Conservation (phyloP, 768 basidiomycete species). For the Tylopilus vinaceipallidus region DNA sequence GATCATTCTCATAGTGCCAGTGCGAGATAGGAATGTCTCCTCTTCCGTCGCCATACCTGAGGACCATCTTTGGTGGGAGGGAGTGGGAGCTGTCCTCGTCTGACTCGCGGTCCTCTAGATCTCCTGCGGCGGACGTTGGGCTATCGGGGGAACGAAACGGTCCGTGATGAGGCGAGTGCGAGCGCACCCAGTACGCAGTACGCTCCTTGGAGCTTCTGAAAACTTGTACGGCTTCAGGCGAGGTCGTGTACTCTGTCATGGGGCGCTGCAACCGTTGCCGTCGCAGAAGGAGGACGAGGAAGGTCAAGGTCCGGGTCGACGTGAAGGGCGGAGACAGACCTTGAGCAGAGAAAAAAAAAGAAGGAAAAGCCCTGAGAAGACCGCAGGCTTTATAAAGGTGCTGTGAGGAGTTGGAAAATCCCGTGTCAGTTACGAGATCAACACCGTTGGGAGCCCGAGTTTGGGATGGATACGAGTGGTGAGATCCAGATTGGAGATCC, state of each 20-base stretch:
- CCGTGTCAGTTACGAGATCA: constrained; percentile 29
- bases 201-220: constrained; percentile 60
- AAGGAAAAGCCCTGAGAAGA: constrained; percentile 8
- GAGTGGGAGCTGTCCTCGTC: constrained; percentile 43
- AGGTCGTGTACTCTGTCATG: constrained; percentile 67
- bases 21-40: constrained; percentile 64
- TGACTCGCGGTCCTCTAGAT: constrained; percentile 41
- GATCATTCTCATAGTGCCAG: constrained; percentile 31
- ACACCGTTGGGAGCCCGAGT: background rate
- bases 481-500: constrained; percentile 26
- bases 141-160: constrained; percentile 58
- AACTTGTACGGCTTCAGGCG: constrained; percentile 56
- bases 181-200: constrained; percentile 63
- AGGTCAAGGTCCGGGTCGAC: background rate
- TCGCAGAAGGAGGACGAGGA: background rate
- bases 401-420: constrained; percentile 20
- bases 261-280: background rate
- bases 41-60: constrained; percentile 64
- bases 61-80: constrained; percentile 68
- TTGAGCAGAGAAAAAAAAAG: constrained; percentile 4
- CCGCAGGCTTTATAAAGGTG: constrained; percentile 25
- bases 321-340: constrained; percentile 1
- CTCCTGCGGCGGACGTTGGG: constrained; percentile 44
- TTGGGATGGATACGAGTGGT: background rate
- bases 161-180: constrained; percentile 33